phyloP scores from a whole-genome alignment of 1,284 basidiomycete genomes.

The Heterobasidion occidentale region DNA sequence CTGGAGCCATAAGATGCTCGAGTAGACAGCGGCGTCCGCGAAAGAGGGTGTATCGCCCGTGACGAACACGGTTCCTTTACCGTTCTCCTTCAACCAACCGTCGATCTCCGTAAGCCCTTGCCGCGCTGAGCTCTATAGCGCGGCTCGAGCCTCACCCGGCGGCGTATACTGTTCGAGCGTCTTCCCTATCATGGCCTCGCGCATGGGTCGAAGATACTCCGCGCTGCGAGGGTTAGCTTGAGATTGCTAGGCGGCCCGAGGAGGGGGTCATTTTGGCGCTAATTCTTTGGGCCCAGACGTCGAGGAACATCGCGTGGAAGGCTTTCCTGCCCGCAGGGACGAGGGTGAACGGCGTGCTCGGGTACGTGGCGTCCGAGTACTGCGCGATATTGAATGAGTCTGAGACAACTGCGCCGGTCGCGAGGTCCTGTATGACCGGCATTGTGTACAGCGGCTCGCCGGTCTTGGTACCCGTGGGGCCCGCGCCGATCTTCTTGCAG shows the following conservation, averaged over 20 bases:
- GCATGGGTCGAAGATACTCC: slow-evolving; percentile 11
- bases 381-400: slow-evolving; percentile 24
- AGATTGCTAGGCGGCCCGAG: slow-evolving; percentile 16
- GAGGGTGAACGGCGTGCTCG: slow-evolving; percentile 14
- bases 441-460: slow-evolving; percentile 16
- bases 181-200: slow-evolving; percentile 25
- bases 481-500: slow-evolving; percentile 19
- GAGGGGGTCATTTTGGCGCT: background rate
- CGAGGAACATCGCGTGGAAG: slow-evolving; percentile 24
- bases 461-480: slow-evolving; percentile 14
- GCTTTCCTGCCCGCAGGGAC: slow-evolving; percentile 17
- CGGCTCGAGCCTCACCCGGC: slow-evolving; percentile 24
- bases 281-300: slow-evolving; percentile 8
- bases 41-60: slow-evolving; percentile 22
- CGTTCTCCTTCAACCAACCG: slow-evolving; percentile 23
- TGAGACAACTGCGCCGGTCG: slow-evolving; percentile 15
- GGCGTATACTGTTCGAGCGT: slow-evolving; percentile 26
- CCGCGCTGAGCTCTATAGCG: slow-evolving; percentile 12
- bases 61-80: slow-evolving; percentile 18
- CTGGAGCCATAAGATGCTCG: slow-evolving; percentile 3
- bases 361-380: slow-evolving; percentile 27
- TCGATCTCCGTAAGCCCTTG: slow-evolving; percentile 21
- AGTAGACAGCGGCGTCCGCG: slow-evolving; percentile 23
- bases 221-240: slow-evolving; percentile 20
- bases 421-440: slow-evolving; percentile 19